These are phyloP conservation scores for Blastobotrys americana DNA, from an alignment of 805 yeast genomes.

Conservation along the genomic window DNA sequence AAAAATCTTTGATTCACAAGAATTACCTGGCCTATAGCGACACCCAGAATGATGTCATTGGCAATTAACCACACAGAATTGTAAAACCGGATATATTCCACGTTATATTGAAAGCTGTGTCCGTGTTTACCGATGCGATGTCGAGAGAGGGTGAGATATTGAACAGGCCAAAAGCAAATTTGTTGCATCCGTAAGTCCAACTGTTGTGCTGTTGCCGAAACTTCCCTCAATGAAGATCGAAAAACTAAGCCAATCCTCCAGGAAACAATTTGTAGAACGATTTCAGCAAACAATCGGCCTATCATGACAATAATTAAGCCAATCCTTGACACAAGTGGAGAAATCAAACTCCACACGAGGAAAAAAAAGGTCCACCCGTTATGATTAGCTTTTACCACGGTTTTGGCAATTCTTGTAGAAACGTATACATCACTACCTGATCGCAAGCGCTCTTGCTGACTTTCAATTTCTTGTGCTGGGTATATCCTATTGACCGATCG, in stretches of 20 bases:
- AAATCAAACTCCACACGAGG: constrained; percentile 6
- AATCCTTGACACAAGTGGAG: constrained; percentile 15
- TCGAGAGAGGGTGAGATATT: constrained; percentile 52
- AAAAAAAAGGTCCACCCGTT: constrained; percentile 8
- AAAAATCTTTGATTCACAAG: constrained; percentile 32
- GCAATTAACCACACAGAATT: constrained; percentile 82
- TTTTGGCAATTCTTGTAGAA: no score
- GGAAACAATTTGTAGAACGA: constrained; percentile 27
- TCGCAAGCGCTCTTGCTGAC: no score
- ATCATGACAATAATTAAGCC: constrained; percentile 19
- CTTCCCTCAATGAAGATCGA: constrained; percentile 26
- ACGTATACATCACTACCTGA: no score
- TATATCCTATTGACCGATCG: no score
- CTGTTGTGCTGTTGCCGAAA: constrained; percentile 67
- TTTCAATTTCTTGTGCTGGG: no score
- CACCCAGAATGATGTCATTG: constrained; percentile 76
- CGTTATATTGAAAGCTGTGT: constrained; percentile 32
- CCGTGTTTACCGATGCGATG: constrained; percentile 9
- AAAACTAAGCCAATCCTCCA: background rate
- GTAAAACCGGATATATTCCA: constrained; percentile 55
- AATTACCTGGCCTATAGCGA: constrained; percentile 46
- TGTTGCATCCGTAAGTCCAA: constrained; percentile 72
- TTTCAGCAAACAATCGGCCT: constrained; percentile 28
- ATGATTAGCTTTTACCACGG: no score
- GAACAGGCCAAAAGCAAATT: constrained; percentile 69